These are phyloP conservation scores for Gautieria morchelliformis DNA, from an alignment of 768 basidiomycete species.

Conservation along the genomic window DNA sequence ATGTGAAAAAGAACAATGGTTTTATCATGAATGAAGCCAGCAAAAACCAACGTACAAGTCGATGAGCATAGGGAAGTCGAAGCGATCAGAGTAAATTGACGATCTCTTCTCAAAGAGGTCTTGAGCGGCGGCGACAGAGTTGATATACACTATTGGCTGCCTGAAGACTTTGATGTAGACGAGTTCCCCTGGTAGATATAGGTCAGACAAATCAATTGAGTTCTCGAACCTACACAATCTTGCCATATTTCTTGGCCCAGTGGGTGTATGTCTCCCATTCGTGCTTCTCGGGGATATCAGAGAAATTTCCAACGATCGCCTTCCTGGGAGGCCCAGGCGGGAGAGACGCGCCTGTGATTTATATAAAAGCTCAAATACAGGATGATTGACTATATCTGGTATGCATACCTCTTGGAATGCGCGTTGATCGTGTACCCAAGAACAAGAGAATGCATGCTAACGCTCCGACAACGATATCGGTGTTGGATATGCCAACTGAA, in stretches of 20 bases:
- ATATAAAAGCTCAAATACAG: too few species aligned
- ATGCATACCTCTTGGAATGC: too few species aligned
- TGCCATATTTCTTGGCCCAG: slow-evolving; percentile 8
- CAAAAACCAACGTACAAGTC: slow-evolving; percentile 3
- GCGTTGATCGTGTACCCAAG: too few species aligned
- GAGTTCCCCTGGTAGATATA: slow-evolving; percentile 12
- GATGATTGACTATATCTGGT: too few species aligned
- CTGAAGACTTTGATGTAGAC: too few species aligned
- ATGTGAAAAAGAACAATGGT: neutral
- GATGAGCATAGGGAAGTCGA: slow-evolving; percentile 13
- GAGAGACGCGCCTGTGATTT: too few species aligned
- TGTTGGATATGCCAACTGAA: too few species aligned
- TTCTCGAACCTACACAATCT: neutral
- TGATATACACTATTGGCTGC: slow-evolving; percentile 20
- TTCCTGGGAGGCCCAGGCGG: too few species aligned
- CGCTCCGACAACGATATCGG: too few species aligned
- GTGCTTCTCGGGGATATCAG: too few species aligned
- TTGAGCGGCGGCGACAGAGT: slow-evolving; percentile 16
- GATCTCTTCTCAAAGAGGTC: slow-evolving; percentile 23
- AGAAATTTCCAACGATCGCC: slow-evolving; percentile 6
- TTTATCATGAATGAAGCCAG: neutral
- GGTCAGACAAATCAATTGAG: neutral
- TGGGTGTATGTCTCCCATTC: too few species aligned
- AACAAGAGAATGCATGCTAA: too few species aligned
- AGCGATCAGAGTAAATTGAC: slow-evolving; percentile 22